Base-by-base conservation (phyloP, 2,329 filamentous ascomycete genomes). In the Chaetomium sp. region DNA sequence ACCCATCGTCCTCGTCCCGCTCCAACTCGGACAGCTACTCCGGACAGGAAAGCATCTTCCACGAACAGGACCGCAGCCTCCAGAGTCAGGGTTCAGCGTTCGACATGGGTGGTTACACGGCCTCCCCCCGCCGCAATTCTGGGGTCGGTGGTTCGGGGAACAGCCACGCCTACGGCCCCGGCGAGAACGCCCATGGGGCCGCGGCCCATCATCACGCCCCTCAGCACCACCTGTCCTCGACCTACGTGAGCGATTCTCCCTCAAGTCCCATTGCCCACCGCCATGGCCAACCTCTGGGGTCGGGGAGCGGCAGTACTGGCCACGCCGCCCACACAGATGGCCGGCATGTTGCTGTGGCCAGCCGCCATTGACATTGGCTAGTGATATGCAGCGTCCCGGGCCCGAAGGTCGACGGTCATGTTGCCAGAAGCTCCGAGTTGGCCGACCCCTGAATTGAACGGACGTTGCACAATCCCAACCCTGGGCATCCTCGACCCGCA, bases 91-190 rank as follows among this genome's bases (percentile, higher is more conserved):
- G 72, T 3, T 56, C 72, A 13, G 70, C 65, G 8, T 69, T 73
- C 21, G 72, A 74, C 50, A 62, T 73, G 49, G 60, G 53, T 42
- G 60, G 61, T 4, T 75, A 75, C 61, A 73, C 72, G 3, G 67
- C 73, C 33, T 68, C 62, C 13, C 72, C 57, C 71, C 72, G 70
- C 65, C 75, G 66, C 62, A 62, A 63, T 69, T 74, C 61, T 47
- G 53, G 53, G 47, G 49, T 16, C 8, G 53, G n/a, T 8, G 72
- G 27, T n/a, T 55, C 49, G 3, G 68, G 69, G 10, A 66, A 61
- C 29, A 67, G 63, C 54, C 62, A 67, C 57, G 68, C 65, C 19
- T 64, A 64, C 23, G 61, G 54, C n/a, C 49, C 61, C 5, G 21
- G 27, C 19, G 42, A 60, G 6, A 57, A 54, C 33, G 27, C 35